These are phyloP conservation scores for Trematosphaeria pertusa DNA, from an alignment of 2,329 filamentous ascomycete genomes.

Conservation along the genomic window DNA sequence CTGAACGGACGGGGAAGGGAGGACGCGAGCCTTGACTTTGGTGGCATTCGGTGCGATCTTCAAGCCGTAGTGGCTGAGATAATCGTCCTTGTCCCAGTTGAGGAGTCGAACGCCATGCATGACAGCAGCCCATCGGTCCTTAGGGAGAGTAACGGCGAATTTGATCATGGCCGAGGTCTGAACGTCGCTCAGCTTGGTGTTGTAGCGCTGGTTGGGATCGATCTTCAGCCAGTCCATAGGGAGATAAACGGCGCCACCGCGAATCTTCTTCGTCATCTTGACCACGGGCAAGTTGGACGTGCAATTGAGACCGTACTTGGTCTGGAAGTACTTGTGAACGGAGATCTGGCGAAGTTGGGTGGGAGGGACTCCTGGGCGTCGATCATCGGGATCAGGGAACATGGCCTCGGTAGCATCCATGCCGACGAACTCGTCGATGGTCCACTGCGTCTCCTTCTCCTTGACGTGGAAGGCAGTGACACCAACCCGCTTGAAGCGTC, in stretches of 20 bases:
- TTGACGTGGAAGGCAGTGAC: slow-evolving; percentile 50
- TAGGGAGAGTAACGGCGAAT: slow-evolving; percentile 82
- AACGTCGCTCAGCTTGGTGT: slow-evolving; percentile 63
- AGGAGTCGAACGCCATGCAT: slow-evolving; percentile 70
- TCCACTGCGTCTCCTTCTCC: slow-evolving; percentile 52
- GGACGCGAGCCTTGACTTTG: slow-evolving; percentile 69
- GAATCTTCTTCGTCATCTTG: slow-evolving; percentile 62
- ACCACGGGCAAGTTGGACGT: slow-evolving; percentile 62
- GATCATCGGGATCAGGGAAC: slow-evolving; percentile 66
- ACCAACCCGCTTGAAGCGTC: slow-evolving; percentile 50
- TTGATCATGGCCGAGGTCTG: slow-evolving; percentile 91
- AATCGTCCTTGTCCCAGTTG: slow-evolving; percentile 71
- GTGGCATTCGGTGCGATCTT: slow-evolving; percentile 70
- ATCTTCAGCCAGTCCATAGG: slow-evolving; percentile 65
- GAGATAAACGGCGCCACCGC: slow-evolving; percentile 53
- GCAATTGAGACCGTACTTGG: slow-evolving; percentile 59
- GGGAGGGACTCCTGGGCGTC: too few species aligned
- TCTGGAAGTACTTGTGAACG: slow-evolving; percentile 65
- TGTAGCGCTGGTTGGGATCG: slow-evolving; percentile 63
- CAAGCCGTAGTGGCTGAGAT: slow-evolving; percentile 76
- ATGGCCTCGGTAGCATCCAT: slow-evolving; percentile 53
- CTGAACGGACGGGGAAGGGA: slow-evolving; percentile 73
- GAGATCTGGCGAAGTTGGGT: slow-evolving; percentile 60
- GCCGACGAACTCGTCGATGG: slow-evolving; percentile 58
- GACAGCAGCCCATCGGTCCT: slow-evolving; percentile 72